Percentiles rank a stretch among this genome's conserved stretches.
phyloP scores from a whole-genome alignment of 2,329 filamentous ascomycete genomes.

The Beauveria sp. region DNA sequence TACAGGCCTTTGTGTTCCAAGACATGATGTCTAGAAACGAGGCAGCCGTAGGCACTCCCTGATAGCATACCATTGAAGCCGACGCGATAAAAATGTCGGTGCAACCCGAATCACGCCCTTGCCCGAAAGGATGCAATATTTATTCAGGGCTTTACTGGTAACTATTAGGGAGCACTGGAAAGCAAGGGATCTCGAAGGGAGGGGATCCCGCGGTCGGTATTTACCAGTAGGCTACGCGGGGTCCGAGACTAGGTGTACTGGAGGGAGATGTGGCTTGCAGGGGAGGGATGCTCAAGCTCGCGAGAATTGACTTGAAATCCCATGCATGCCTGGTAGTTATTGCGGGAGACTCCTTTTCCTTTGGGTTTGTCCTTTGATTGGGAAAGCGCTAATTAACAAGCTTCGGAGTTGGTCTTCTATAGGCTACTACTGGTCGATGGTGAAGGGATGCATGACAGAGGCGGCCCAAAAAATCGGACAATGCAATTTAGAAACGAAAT shows the following conservation, averaged over 20 bases:
- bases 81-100: neutral
- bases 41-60: neutral
- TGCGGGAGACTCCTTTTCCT: no score
- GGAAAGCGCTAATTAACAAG: neutral
- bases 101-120: no score
- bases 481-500: neutral
- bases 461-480: neutral
- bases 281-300: no score
- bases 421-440: no score
- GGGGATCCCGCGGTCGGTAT: neutral
- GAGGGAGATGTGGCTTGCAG: no score
- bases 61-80: neutral
- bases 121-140: no score
- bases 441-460: neutral
- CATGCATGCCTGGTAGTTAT: neutral
- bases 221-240: neutral
- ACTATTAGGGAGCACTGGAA: no score
- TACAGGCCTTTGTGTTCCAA: neutral
- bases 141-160: no score
- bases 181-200: neutral
- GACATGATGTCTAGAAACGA: neutral
- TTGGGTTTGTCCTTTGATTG: no score
- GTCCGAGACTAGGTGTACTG: neutral
- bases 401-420: neutral
- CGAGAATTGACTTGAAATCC: neutral